These are phyloP conservation scores for Ettlia oleoabundans DNA, from an alignment of 139 green algal genomes.

Conservation along the genomic window DNA sequence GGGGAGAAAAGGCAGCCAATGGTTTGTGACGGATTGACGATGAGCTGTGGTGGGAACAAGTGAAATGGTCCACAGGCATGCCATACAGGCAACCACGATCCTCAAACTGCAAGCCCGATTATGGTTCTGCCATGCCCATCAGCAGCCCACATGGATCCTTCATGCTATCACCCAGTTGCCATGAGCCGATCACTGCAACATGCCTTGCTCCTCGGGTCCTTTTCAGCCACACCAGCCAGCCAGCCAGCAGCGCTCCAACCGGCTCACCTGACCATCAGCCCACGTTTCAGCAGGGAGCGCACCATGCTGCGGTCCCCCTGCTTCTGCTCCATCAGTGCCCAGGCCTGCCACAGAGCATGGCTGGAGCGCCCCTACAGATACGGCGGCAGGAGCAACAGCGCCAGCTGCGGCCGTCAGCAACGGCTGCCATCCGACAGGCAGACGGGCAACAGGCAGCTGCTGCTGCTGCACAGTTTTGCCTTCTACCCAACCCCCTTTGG, in stretches of 20 bases:
- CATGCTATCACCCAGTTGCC: too few relatives aligned
- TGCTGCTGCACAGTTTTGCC: too few relatives aligned
- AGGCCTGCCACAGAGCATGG: constrained; percentile 87
- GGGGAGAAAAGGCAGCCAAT: background rate
- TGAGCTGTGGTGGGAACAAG: background rate
- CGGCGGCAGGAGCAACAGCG: too few relatives aligned
- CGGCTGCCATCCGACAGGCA: too few relatives aligned
- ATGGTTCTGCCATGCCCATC: background rate
- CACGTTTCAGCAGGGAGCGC: constrained; percentile 69
- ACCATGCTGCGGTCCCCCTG: constrained; percentile 62
- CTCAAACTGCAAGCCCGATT: too few relatives aligned
- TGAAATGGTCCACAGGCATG: too few relatives aligned
- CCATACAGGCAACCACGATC: too few relatives aligned
- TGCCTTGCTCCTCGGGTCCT: too few relatives aligned
- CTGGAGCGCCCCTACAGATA: constrained; percentile 45
- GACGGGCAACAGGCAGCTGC: too few relatives aligned
- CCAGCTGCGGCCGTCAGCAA: too few relatives aligned
- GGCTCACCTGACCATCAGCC: constrained; percentile 54
- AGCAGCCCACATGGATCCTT: background rate
- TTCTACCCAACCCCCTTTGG: too few relatives aligned
- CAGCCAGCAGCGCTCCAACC: background rate
- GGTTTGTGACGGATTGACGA: background rate
- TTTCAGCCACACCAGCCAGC: background rate
- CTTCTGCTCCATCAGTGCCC: constrained; percentile 80
- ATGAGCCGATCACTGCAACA: too few relatives aligned